These are phyloP conservation scores for Glycine latifolia DNA, from an alignment of 306 rosid genomes.

Conservation along the genomic window DNA sequence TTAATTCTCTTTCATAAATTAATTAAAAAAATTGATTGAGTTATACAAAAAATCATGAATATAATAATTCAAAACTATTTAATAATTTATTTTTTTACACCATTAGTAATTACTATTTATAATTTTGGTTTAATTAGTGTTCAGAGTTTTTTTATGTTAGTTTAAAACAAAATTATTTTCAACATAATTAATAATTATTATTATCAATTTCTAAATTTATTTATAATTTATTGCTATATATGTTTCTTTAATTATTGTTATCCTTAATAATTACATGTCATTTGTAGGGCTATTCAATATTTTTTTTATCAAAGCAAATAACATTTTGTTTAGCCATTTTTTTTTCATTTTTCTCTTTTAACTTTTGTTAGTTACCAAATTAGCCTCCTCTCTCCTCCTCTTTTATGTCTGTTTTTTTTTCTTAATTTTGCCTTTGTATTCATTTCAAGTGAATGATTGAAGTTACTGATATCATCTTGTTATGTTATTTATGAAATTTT, in stretches of 20 bases:
- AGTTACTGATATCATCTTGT: no score
- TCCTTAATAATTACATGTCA: not conserved
- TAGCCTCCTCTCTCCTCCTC: not conserved
- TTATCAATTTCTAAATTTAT: not conserved
- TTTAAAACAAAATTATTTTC: not conserved
- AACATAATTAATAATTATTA: not conserved
- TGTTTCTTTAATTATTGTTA: not conserved
- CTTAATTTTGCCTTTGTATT: no score
- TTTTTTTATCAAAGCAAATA: no score
- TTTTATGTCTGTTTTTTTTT: no score
- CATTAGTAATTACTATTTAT: no score
- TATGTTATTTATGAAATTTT: not conserved
- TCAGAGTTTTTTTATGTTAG: no score
- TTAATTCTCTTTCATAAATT: not conserved
- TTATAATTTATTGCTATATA: not conserved
- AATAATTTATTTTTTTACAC: not conserved
- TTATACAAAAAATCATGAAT: no score
- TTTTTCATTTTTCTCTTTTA: not conserved
- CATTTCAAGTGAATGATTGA: no score
- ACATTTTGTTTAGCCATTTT: not conserved
- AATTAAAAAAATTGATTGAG: no score
- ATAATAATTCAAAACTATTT: no score
- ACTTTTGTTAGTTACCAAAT: not conserved
- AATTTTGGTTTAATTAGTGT: not conserved
- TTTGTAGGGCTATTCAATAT: not conserved